Conservation (phyloP, 2,329 filamentous ascomycete species). For the Stachybotrys elegans region DNA sequence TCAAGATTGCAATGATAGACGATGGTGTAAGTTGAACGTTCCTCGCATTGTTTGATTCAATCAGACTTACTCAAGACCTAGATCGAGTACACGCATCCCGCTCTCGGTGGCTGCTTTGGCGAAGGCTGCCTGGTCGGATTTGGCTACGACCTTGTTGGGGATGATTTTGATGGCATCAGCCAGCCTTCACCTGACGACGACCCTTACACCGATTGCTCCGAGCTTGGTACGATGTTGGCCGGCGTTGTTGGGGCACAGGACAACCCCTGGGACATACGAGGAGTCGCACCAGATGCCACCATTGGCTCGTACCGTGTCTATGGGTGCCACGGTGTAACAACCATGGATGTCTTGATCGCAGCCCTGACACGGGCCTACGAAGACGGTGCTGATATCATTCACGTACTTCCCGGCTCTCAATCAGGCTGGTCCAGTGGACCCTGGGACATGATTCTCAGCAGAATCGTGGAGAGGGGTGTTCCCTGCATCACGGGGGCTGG, state of each 20-base stretch:
- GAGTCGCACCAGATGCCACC: conserved; percentile 47
- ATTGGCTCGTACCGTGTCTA: conserved; percentile 51
- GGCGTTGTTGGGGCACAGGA: conserved; percentile 53
- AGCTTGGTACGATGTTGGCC: conserved; percentile 55
- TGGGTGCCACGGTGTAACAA: conserved; percentile 40
- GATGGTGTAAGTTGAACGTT: conserved; percentile 36
- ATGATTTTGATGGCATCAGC: conserved; percentile 23
- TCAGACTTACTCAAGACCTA: conserved; percentile 13
- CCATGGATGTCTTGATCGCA: conserved; percentile 48
- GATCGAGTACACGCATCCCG: conserved; percentile 55
- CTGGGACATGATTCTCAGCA: background rate
- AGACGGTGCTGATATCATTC: conserved; percentile 48
- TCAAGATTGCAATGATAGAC: conserved; percentile 45
- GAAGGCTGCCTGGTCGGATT: conserved; percentile 48
- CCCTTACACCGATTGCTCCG: conserved; percentile 42
- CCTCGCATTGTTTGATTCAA: background rate
- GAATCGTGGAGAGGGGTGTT: background rate
- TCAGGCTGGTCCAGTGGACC: background rate
- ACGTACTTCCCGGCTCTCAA: conserved; percentile 36
- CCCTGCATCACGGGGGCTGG: background rate
- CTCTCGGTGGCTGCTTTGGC: conserved; percentile 58
- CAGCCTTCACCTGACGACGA: conserved; percentile 36
- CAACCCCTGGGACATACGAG: conserved; percentile 44
- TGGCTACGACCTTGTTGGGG: conserved; percentile 31
- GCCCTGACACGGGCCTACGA: conserved; percentile 53